Conservation (phyloP, 208 protist species). For the Trichomonas tenax region DNA sequence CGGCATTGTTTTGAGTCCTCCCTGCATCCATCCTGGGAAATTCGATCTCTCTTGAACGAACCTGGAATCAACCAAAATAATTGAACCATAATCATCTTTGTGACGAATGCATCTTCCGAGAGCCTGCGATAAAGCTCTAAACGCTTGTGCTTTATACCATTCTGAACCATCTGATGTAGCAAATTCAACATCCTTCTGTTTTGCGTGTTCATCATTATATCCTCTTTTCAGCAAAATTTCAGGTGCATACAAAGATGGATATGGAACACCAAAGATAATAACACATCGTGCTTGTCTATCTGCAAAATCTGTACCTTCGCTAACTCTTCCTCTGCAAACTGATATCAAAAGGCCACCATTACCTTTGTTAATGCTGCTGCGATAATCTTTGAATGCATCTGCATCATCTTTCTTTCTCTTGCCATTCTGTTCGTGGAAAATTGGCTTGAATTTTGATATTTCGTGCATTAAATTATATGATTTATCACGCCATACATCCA, state of each 20-base stretch:
- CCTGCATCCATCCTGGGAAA: neutral
- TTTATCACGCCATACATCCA: neutral
- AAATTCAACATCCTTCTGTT: neutral
- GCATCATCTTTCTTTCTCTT: neutral
- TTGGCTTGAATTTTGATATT: neutral
- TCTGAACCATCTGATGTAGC: neutral
- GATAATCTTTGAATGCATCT: neutral
- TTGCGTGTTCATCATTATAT: neutral
- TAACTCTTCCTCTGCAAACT: conserved; percentile 32
- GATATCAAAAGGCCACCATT: neutral
- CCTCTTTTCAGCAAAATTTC: neutral
- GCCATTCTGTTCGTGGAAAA: neutral
- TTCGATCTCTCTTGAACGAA: neutral
- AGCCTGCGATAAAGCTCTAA: conserved; percentile 39
- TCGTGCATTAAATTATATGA: neutral
- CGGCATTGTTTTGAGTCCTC: neutral
- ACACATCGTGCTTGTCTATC: conserved; percentile 23
- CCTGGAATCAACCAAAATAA: conserved; percentile 35
- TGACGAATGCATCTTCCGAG: conserved; percentile 40
- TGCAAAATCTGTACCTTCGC: conserved; percentile 37
- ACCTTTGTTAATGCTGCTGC: neutral
- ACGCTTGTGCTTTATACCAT: conserved; percentile 37
- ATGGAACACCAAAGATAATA: conserved; percentile 18
- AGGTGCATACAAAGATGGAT: neutral
- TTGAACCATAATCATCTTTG: conserved; percentile 37